A percentile compares a stretch with the other conserved stretches of the same genome.
Conservation (phyloP, 257 asterid genomes). For the Ajuga chamaepitys region DNA sequence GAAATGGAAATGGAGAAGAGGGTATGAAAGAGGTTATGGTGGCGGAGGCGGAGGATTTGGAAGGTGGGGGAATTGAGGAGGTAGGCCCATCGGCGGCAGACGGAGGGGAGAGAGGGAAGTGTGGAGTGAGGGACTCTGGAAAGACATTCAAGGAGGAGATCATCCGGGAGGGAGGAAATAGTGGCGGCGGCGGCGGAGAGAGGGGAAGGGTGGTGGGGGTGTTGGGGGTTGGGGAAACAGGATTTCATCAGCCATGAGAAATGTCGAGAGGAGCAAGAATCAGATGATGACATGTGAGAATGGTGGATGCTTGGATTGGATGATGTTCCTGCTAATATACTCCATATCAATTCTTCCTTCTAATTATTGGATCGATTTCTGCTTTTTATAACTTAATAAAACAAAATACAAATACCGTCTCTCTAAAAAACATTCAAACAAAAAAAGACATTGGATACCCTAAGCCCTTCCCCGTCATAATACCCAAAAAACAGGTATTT, state of each 20-base stretch:
- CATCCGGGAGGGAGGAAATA: slow-evolving; percentile 74
- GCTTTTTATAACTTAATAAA: no score
- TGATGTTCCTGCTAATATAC: not conserved
- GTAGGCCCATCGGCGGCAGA: slow-evolving; percentile 80
- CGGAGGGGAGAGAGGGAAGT: slow-evolving; percentile 62
- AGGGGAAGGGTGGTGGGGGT: slow-evolving; percentile 46
- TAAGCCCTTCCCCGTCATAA: no score
- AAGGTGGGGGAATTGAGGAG: slow-evolving; percentile 60
- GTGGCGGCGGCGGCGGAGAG: slow-evolving; percentile 30
- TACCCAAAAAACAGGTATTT: no score
- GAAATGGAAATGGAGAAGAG: slow-evolving; percentile 56
- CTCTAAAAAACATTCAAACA: no score
- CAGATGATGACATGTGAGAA: slow-evolving; percentile 23
- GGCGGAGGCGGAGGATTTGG: slow-evolving; percentile 49
- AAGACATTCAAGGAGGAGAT: slow-evolving; percentile 74
- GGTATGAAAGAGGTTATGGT: slow-evolving; percentile 39
- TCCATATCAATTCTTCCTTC: no score
- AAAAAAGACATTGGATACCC: no score
- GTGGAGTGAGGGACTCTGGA: slow-evolving; percentile 52
- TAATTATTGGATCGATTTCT: no score
- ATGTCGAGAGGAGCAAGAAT: slow-evolving; percentile 66
- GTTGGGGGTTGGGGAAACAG: slow-evolving; percentile 69
- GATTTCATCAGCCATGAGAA: slow-evolving; percentile 88
- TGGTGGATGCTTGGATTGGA: not conserved
- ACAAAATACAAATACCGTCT: no score